These are phyloP conservation scores for Hypoxylon rickii DNA, from an alignment of 495 filamentous ascomycete species.

Conservation along the genomic window DNA sequence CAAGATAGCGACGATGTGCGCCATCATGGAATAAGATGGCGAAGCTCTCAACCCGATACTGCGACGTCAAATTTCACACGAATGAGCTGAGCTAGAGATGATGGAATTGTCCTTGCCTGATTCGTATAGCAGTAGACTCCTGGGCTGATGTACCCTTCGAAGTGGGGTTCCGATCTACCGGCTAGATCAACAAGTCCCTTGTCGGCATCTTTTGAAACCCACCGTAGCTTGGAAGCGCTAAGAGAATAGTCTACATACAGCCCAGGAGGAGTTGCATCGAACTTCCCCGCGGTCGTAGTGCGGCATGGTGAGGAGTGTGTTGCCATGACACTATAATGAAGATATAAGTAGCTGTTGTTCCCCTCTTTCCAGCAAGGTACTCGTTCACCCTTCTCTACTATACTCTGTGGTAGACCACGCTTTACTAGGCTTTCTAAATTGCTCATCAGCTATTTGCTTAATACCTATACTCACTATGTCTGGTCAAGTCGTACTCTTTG, in stretches of 20 bases:
- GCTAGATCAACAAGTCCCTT: not conserved
- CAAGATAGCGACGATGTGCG: not conserved
- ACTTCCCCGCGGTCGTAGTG: too few relatives aligned
- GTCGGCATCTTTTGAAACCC: not conserved
- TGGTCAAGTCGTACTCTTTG: constrained; percentile 52
- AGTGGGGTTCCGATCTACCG: not conserved
- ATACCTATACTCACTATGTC: constrained; percentile 14
- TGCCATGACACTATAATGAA: too few relatives aligned
- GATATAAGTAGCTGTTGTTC: too few relatives aligned
- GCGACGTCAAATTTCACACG: not conserved
- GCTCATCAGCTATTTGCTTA: not conserved
- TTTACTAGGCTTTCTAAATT: too few relatives aligned
- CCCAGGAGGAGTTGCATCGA: too few relatives aligned
- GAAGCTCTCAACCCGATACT: not conserved
- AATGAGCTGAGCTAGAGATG: not conserved
- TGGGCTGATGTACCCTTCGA: not conserved
- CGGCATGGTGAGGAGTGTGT: too few relatives aligned
- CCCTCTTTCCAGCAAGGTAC: too few relatives aligned
- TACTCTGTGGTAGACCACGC: too few relatives aligned
- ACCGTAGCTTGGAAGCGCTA: too few relatives aligned
- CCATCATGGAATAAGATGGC: not conserved
- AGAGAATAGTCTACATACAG: too few relatives aligned
- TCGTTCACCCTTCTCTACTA: too few relatives aligned
- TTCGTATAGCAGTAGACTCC: not conserved
- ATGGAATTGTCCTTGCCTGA: constrained; percentile 7